Percentiles rank a stretch among this genome's conserved stretches.
phyloP scores from a whole-genome alignment of 2,329 filamentous ascomycete genomes.

The Pseudodiploospora longispora region DNA sequence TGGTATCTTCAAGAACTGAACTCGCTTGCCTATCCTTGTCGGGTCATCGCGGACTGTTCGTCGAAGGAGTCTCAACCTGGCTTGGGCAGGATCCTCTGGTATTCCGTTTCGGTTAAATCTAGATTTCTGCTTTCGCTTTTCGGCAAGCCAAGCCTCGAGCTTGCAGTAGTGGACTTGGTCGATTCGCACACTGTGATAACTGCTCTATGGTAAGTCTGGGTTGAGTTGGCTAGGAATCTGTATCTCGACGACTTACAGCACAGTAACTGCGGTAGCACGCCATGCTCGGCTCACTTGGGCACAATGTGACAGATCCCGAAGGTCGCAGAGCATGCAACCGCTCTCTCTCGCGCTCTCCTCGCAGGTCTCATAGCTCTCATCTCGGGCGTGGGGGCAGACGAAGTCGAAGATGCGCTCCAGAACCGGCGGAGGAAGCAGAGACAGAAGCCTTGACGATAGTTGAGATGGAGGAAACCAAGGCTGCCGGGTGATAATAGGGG shows the following conservation, averaged over 20 bases:
- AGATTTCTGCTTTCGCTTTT: slow-evolving; percentile 66
- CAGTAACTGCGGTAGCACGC: slow-evolving; percentile 43
- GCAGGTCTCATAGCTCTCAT: slow-evolving; percentile 72
- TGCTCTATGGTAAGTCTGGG: slow-evolving; percentile 25
- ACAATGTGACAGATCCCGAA: slow-evolving; percentile 79
- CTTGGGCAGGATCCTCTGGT: slow-evolving; percentile 69
- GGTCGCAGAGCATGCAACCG: slow-evolving; percentile 87
- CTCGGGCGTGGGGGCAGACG: slow-evolving; percentile 74
- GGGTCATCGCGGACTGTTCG: slow-evolving; percentile 74
- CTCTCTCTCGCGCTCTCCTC: slow-evolving; percentile 72
- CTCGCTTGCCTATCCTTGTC: slow-evolving; percentile 56
- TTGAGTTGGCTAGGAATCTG: not conserved
- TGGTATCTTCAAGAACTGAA: slow-evolving; percentile 77
- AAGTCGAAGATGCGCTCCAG: slow-evolving; percentile 70
- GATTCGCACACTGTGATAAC: slow-evolving; percentile 84
- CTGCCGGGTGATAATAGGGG: slow-evolving; percentile 16
- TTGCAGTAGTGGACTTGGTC: slow-evolving; percentile 93
- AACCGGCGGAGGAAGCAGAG: slow-evolving; percentile 56
- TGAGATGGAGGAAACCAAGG: slow-evolving; percentile 29
- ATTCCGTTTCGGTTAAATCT: slow-evolving; percentile 70
- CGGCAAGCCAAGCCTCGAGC: slow-evolving; percentile 71
- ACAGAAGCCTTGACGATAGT: slow-evolving; percentile 35
- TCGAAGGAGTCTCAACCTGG: slow-evolving; percentile 69
- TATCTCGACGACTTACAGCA: slow-evolving; percentile 48
- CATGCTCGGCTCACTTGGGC: slow-evolving; percentile 67